phyloP scores from a whole-genome alignment of 768 basidiomycete genomes.

The Lactarius pseudohatsudake region DNA sequence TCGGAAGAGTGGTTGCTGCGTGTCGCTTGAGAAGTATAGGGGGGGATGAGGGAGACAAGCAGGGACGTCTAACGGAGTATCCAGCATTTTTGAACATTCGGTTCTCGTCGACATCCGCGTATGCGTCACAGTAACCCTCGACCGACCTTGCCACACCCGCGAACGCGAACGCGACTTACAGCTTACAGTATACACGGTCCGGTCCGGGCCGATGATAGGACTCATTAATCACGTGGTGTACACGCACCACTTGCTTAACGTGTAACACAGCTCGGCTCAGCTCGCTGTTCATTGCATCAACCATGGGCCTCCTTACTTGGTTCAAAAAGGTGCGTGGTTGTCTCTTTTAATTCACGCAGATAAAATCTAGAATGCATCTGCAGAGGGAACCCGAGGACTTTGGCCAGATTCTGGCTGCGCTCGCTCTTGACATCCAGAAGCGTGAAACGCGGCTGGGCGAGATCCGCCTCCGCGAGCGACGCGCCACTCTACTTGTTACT shows the following conservation, averaged over 20 bases:
- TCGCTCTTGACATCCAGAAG: constrained; percentile 69
- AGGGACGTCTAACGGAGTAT: background rate
- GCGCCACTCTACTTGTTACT: constrained; percentile 74
- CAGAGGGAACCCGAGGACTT: constrained; percentile 70
- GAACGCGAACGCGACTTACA: background rate
- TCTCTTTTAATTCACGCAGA: background rate
- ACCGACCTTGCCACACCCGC: background rate
- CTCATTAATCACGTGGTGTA: constrained; percentile 1
- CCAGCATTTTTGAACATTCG: constrained; percentile 25
- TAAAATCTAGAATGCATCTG: constrained; percentile 1
- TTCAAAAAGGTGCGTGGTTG: constrained; percentile 30
- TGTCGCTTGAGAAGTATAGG: background rate
- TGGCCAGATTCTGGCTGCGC: constrained; percentile 64
- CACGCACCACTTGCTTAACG: background rate
- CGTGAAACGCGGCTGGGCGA: constrained; percentile 74
- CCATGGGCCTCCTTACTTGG: constrained; percentile 31
- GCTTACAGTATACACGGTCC: background rate
- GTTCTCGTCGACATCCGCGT: constrained; percentile 22
- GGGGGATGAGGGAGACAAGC: background rate
- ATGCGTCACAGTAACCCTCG: background rate
- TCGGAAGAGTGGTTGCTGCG: constrained; percentile 3
- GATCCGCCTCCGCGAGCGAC: constrained; percentile 81
- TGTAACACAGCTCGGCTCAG: constrained; percentile 3
- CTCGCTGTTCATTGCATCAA: background rate
- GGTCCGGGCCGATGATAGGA: background rate